Evolutionary conservation across 768 basidiomycete species (phyloP).

Genomic region (Calocera cornea): DNA sequence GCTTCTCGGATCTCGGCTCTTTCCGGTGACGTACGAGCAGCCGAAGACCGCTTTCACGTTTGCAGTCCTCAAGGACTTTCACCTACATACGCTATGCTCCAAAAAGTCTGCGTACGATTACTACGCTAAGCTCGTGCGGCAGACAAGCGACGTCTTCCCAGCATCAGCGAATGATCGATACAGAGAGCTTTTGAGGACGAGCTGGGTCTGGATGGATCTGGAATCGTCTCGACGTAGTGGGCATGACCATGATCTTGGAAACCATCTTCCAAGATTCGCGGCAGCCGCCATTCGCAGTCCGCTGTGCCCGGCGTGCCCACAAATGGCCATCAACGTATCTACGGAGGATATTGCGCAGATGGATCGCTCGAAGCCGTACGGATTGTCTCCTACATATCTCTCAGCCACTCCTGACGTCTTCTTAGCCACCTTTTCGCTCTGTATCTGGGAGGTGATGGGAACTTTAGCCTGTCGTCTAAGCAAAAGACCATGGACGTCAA

Average conservation of each 20-base stretch:
- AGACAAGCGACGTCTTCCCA: background rate
- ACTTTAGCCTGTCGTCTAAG: background rate
- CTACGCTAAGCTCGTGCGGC: background rate
- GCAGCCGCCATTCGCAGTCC: background rate
- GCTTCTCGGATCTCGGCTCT: background rate
- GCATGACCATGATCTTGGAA: background rate
- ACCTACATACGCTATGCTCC: conserved; percentile 9
- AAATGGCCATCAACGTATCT: background rate
- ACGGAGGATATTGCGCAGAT: background rate
- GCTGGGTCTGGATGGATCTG: conserved; percentile 5
- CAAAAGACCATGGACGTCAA: background rate
- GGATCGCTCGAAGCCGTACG: background rate
- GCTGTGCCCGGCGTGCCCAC: background rate
- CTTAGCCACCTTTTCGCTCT: background rate
- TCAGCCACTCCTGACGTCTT: background rate
- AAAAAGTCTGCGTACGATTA: conserved; percentile 15
- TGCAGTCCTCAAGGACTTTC: conserved; percentile 6
- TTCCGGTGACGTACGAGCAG: background rate
- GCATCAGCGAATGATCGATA: background rate
- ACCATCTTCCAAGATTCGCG: background rate
- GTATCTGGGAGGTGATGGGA: background rate
- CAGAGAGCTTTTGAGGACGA: background rate
- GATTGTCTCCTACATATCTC: background rate
- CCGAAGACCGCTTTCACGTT: conserved; percentile 4
- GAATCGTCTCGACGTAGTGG: background rate